Conservation (phyloP, 306 rosid species). For the Purshia tridentata region DNA sequence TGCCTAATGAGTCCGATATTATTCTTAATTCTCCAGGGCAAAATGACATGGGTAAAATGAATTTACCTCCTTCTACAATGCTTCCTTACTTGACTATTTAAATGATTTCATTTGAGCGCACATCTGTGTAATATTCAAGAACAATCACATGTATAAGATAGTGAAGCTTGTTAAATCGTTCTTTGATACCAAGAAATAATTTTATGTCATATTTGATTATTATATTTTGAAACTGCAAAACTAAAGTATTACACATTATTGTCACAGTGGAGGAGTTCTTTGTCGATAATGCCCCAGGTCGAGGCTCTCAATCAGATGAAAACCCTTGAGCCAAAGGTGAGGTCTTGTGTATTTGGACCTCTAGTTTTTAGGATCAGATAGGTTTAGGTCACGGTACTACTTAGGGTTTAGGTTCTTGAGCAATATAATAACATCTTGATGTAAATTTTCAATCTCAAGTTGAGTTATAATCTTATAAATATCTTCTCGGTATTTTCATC, state of each 20-base stretch:
- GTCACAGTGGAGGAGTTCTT: constrained; percentile 12
- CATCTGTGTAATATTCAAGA: background rate
- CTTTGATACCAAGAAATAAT: background rate
- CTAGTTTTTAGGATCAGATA: background rate
- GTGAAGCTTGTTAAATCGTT: background rate
- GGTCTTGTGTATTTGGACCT: background rate
- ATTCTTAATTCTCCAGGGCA: constrained; percentile 12
- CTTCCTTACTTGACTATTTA: background rate
- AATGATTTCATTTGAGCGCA: too few relatives aligned
- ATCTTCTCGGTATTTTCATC: too few relatives aligned
- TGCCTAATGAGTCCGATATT: background rate
- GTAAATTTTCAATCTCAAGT: background rate
- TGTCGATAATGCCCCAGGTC: background rate
- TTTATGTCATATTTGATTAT: background rate
- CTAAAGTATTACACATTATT: constrained; percentile 2
- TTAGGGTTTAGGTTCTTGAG: background rate
- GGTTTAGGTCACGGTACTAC: background rate
- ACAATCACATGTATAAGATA: background rate
- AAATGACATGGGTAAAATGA: constrained; percentile 16
- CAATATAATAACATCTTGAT: background rate
- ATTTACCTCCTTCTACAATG: background rate
- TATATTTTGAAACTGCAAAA: background rate
- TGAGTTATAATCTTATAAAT: background rate
- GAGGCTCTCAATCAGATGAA: constrained; percentile 15
- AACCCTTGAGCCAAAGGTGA: background rate